Percentiles rank a stretch among this genome's conserved stretches.
Evolutionary conservation across 2,329 filamentous ascomycete species (phyloP).

Genomic region (Thelonectria olida): DNA sequence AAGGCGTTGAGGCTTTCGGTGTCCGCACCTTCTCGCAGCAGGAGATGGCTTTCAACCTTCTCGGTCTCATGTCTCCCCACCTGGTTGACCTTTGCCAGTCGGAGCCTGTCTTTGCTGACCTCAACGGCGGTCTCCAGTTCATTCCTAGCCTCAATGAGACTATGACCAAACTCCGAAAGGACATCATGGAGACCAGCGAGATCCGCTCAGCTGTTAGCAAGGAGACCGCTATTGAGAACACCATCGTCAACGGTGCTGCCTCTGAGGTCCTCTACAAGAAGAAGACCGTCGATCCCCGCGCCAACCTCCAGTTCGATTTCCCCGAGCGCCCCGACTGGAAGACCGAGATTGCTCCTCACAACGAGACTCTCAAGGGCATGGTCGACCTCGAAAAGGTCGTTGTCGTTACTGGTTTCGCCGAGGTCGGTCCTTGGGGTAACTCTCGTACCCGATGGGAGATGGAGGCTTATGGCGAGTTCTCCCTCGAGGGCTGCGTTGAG

Average conservation of each 20-base stretch:
- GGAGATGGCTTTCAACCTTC: conserved; percentile 99
- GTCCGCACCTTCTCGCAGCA: conserved; percentile 99
- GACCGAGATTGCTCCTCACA: conserved; percentile 86
- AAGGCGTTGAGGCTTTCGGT: conserved; percentile 95
- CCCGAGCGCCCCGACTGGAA: conserved; percentile 92
- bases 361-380: conserved; percentile 92
- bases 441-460: conserved; percentile 98
- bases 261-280: conserved; percentile 95
- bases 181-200: conserved; percentile 94
- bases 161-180: conserved; percentile 92
- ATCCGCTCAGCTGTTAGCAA: conserved; percentile 93
- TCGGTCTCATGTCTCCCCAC: conserved; percentile 92
- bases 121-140: conserved; percentile 98
- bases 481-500: conserved; percentile 95
- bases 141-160: conserved; percentile 93
- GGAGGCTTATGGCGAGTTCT: conserved; percentile 97
- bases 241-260: conserved; percentile 92
- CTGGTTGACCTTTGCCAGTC: conserved; percentile 96
- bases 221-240: conserved; percentile 96
- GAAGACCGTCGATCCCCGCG: conserved; percentile 90
- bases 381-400: conserved; percentile 98
- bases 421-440: conserved; percentile 98
- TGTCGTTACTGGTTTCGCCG: conserved; percentile 95
- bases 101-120: conserved; percentile 94
- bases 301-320: conserved; percentile 98